Evolutionary conservation across 805 yeast genomes (phyloP), one percentile per base, ranked within the genome.

Genomic region (Ogataea trehalophila): DNA sequence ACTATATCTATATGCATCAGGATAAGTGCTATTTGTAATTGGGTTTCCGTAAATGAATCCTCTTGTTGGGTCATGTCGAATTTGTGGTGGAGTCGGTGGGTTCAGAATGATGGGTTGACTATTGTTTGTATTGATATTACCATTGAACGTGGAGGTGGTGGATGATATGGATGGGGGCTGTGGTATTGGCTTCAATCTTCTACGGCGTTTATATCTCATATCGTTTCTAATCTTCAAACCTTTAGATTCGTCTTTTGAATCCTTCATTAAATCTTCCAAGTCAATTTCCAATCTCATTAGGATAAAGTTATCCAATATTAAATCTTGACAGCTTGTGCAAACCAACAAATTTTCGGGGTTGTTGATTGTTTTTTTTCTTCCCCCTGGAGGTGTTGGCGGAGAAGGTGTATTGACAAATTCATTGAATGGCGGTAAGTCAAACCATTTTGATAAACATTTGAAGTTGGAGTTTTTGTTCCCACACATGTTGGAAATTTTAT

Each of bases 351-450:
- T 65, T 44, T 67, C 70, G 8, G 68, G 69, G 44, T 62, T 59
- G 44, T 59, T 59, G 17, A 55, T 45, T n/a, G 52, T 52, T 37
- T 48, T 61, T 14, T 52, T 43, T 31, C 53, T 50, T 6, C 56
- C 58, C 17, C 59, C 60, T 11, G 68, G 68, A 9, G 69, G 69
- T 1, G 69, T 64, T 8, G 68, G 68, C 8, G 68, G 69, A 2
- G 66, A 56, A 3, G 68, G 68, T 0, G 65, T 60, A 43, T 56
- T 59, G 26, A 56, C 54, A 41, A 59, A 62, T 41, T 65, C 65
- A 47, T 64, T 65, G 47, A 67, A 64, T 5, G 72, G 72, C 0
- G 71, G 70, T 16, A 67, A 51, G 15, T 59, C 65, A 55, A 64
- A 66, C 72, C 72, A 67, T 47, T 61, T 65, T 3, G 66, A 55